Conservation (phyloP, 2,329 filamentous ascomycete species). For the Penicillium psychrosexuale region DNA sequence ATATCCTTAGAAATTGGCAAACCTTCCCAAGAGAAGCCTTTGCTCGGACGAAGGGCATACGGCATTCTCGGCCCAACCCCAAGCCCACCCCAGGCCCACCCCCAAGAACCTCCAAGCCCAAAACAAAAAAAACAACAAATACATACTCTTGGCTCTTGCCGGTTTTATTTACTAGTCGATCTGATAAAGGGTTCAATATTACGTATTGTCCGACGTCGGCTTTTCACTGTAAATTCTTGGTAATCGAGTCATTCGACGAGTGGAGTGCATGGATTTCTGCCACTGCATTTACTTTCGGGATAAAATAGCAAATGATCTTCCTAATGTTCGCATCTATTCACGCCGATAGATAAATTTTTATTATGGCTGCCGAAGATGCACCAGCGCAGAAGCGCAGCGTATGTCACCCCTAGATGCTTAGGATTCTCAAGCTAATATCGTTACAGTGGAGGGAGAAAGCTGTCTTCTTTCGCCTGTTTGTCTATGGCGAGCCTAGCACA, state of each 20-base stretch:
- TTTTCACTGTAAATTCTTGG: not conserved
- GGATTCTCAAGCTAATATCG: not conserved
- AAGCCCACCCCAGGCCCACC: not conserved
- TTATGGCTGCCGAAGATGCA: not conserved
- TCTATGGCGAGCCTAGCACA: slow-evolving; percentile 8
- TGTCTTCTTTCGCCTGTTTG: slow-evolving; percentile 1
- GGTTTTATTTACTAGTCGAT: not conserved
- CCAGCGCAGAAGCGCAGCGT: slow-evolving; percentile 1
- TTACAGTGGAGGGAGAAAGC: slow-evolving; percentile 2
- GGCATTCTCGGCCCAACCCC: not conserved
- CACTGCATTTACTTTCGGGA: not conserved
- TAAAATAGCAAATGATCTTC: not conserved
- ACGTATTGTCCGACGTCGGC: slow-evolving; percentile 1
- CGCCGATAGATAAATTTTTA: not conserved
- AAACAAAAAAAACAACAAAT: not conserved
- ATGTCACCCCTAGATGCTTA: not conserved
- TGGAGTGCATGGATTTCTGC: not conserved
- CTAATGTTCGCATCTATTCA: not conserved
- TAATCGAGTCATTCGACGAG: not conserved
- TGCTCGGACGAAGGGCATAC: not conserved
- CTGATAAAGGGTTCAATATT: slow-evolving; percentile 1
- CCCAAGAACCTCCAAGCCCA: not conserved
- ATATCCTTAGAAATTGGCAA: not conserved
- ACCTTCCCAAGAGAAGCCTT: not conserved
- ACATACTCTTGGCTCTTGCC: not conserved